phyloP scores from a whole-genome alignment of 345 rosid genomes.

The Rhizophora mangle region DNA sequence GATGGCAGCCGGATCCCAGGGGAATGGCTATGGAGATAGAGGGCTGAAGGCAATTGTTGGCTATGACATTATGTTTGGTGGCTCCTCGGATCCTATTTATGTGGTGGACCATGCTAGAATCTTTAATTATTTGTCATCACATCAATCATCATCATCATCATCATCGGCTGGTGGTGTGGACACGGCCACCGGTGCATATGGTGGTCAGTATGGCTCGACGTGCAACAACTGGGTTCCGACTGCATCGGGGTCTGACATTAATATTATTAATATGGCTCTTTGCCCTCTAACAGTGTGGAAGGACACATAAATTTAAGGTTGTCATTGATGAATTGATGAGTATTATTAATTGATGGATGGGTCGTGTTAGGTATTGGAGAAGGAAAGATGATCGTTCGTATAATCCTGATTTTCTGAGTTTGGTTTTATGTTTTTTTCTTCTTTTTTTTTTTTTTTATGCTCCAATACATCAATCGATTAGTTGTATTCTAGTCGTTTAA shows the following conservation, averaged over 20 bases:
- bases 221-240: conserved; percentile 46
- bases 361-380: background rate
- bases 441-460: too few relatives aligned
- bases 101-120: conserved; percentile 30
- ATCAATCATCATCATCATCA: conserved; percentile 30
- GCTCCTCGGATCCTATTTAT: conserved; percentile 25
- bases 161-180: conserved; percentile 8
- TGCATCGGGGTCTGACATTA: conserved; percentile 30
- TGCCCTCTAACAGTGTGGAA: conserved; percentile 64
- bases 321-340: too few relatives aligned
- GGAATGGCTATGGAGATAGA: conserved; percentile 28
- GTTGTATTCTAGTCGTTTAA: too few relatives aligned
- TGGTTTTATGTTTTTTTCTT: too few relatives aligned
- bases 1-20: conserved; percentile 16
- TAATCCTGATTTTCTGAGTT: too few relatives aligned
- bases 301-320: conserved; percentile 24
- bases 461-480: too few relatives aligned
- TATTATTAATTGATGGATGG: background rate
- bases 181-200: conserved; percentile 11
- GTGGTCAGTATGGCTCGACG: conserved; percentile 21
- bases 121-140: conserved; percentile 33
- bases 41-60: conserved; percentile 19
- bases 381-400: too few relatives aligned
- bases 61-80: conserved; percentile 27
- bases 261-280: conserved; percentile 34